These are phyloP conservation scores for Hondaea fermentalgiana DNA, from an alignment of 108 stramenopile genomes.

Conservation along the genomic window DNA sequence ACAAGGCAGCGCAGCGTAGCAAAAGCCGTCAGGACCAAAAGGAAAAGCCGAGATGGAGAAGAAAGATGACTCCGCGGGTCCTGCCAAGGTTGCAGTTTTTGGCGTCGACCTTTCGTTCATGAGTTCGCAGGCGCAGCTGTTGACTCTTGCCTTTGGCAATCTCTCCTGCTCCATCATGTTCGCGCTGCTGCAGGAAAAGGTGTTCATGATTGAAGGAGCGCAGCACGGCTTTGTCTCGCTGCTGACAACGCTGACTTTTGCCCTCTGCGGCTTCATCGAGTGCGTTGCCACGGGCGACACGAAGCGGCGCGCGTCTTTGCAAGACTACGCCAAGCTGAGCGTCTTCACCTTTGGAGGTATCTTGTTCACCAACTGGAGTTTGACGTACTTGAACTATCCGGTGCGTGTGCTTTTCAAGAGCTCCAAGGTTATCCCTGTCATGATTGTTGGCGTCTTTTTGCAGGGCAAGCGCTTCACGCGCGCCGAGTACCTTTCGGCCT, in stretches of 20 bases:
- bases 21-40: no score
- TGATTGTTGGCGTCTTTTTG: not conserved
- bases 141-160: not conserved
- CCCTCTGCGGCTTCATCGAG: not conserved
- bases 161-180: not conserved
- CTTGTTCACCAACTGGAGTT: not conserved
- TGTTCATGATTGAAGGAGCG: not conserved
- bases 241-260: not conserved
- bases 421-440: slow-evolving; percentile 1
- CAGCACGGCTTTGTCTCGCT: not conserved
- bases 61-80: no score
- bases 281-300: not conserved
- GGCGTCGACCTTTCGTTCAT: not conserved
- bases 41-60: no score
- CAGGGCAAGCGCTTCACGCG: slow-evolving; percentile 8
- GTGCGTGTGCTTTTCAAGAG: slow-evolving; percentile 7
- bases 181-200: not conserved
- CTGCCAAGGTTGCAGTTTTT: not conserved
- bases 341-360: not conserved
- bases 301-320: not conserved
- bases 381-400: not conserved
- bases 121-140: not conserved
- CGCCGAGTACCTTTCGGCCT: not conserved
- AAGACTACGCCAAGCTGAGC: slow-evolving; percentile 5
- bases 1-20: no score